phyloP scores from a whole-genome alignment of 2,329 filamentous ascomycete species.

The Fusarium tuaranense region DNA sequence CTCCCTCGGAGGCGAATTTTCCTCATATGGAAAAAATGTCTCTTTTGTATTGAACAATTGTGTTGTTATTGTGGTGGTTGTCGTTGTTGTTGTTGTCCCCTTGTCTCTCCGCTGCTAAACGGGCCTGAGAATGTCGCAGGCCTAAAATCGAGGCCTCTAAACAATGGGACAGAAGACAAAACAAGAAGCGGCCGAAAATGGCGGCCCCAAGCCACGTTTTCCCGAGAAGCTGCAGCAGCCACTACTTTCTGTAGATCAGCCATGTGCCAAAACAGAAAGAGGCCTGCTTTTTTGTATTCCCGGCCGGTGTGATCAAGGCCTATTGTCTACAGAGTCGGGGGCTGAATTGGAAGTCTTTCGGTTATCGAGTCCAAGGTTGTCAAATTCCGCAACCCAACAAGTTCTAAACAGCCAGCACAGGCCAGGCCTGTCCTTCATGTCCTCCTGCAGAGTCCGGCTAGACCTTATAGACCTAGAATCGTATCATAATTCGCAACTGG shows the following conservation, averaged over 20 bases:
- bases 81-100: slow-evolving; percentile 11
- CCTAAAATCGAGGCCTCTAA: slow-evolving; percentile 22
- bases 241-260: slow-evolving; percentile 30
- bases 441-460: slow-evolving; percentile 15
- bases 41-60: slow-evolving; percentile 12
- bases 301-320: slow-evolving; percentile 7
- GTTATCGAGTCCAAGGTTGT: not conserved
- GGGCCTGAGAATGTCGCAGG: slow-evolving; percentile 19
- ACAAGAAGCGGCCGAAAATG: slow-evolving; percentile 21
- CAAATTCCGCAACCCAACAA: slow-evolving; percentile 10
- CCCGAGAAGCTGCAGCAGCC: slow-evolving; percentile 28
- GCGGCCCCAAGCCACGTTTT: slow-evolving; percentile 41
- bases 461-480: slow-evolving; percentile 25
- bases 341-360: not conserved
- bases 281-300: not conserved
- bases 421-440: slow-evolving; percentile 11
- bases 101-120: not conserved
- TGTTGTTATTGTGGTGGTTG: not conserved
- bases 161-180: slow-evolving; percentile 34
- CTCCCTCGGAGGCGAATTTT: not conserved
- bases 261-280: slow-evolving; percentile 15
- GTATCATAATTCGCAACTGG: slow-evolving; percentile 30
- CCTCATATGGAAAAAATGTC: slow-evolving; percentile 2
- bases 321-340: not conserved
- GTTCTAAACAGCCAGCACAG: slow-evolving; percentile 5